Evolutionary conservation across 2,329 filamentous ascomycete species (phyloP), one percentile per base, ranked within the genome.

Genomic region (Ophiostoma sp.): DNA sequence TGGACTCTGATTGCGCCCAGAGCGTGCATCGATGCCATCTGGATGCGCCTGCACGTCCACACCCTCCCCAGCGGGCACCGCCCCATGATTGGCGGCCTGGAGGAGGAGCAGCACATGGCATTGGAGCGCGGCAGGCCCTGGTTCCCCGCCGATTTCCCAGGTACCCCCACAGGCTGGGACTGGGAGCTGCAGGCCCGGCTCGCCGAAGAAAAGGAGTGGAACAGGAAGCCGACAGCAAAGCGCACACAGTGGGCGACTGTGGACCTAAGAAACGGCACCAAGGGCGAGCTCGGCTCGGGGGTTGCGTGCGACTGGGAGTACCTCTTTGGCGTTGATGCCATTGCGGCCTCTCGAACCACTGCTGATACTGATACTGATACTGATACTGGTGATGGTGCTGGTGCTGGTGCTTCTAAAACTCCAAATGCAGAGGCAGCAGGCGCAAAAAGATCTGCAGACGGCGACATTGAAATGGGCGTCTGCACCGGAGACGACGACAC

Each of bases 1-100:
- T 98, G 93, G 93, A 95, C 89, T 0, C 78, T 98, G 1, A 83
- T 98, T 33, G 84, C 95, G 3, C 95, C 95, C 0, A 97, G 94
- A 93, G 93, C 92, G 77, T 97, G 92, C 75, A 90, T 98, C 48
- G 83, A 88, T 48, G 87, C 92, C 0, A 83, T 97, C 41, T 99
- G 95, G 95, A 90, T 94, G 75, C 89, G 87, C 66, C 80, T 98
- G 17, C 90, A 96, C 80, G 93, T 93, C 76, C 93, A 89, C 72
- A 92, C 92, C 0, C 83, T 96, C 36, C 23, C 11, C 0, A 90
- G 89, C 0, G 90, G 89, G 0, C 96, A 93, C 72, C 72, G 69
- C 6, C 90, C 92, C 1, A 85, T 90, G 33, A 93, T 96, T 74
- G 94, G 92, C 1, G 94, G 95, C 0, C 76, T 97, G 41, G 84